Conservation (phyloP, 2,329 filamentous ascomycete genomes). For the Pestalotiopsis sp. region DNA sequence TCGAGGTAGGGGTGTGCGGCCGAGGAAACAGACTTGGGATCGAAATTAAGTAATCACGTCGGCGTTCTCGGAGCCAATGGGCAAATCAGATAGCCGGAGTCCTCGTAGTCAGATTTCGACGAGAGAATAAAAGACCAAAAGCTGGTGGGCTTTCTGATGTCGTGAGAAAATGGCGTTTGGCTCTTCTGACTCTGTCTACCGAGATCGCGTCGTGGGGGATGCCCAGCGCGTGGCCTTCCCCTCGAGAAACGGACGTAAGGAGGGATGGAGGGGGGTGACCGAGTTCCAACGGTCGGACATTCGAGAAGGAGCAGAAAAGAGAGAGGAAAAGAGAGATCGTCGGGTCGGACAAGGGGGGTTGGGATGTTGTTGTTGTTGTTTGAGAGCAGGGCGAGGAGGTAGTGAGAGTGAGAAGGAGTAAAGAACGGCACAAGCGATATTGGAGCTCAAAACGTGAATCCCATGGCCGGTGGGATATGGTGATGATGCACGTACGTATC, state of each 20-base stretch:
- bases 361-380: not conserved
- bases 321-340: not conserved
- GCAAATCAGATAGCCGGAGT: not conserved
- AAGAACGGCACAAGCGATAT: not conserved
- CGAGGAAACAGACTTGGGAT: not conserved
- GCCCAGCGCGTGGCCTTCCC: not conserved
- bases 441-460: not conserved
- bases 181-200: not conserved
- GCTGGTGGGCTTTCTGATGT: not conserved
- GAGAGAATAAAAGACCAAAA: not conserved
- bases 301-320: not conserved
- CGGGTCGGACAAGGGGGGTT: not conserved
- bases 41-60: constrained; percentile 1
- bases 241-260: not conserved
- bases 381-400: not conserved
- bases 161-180: not conserved
- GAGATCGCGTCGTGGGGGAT: constrained; percentile 3
- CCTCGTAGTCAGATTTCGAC: not conserved
- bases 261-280: not conserved
- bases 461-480: not conserved
- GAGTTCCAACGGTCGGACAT: not conserved
- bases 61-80: constrained; percentile 3
- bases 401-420: not conserved
- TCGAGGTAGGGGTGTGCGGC: not conserved
- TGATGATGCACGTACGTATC: not conserved